These are phyloP conservation scores for Sequoiadendron giganteum DNA, from an alignment of 75 land plant species.

Conservation along the genomic window DNA sequence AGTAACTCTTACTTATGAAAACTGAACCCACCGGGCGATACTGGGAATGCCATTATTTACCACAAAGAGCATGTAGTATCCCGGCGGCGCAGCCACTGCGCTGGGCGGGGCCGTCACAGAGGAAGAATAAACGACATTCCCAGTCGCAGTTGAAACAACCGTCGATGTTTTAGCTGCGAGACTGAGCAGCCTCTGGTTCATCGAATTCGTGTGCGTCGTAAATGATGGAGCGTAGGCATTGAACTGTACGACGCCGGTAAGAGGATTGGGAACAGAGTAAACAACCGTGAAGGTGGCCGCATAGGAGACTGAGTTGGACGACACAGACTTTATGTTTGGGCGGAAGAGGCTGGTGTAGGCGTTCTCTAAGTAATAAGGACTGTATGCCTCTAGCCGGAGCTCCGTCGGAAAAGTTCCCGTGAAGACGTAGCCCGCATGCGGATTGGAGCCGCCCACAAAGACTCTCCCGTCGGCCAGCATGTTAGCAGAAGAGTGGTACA, in stretches of 20 bases:
- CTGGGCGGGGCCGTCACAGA: slow-evolving; percentile 21
- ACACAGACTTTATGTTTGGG: slow-evolving; percentile 4
- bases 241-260: not conserved
- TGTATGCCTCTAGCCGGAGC: slow-evolving; percentile 30
- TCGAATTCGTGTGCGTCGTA: no score
- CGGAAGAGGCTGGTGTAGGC: not conserved
- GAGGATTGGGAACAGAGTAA: not conserved
- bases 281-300: not conserved
- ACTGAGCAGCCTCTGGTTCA: no score
- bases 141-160: not conserved
- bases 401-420: slow-evolving; percentile 26
- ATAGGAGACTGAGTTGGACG: not conserved
- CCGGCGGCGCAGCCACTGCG: slow-evolving; percentile 17
- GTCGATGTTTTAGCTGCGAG: not conserved
- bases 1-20: not conserved
- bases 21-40: slow-evolving; percentile 22
- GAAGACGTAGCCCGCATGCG: slow-evolving; percentile 24
- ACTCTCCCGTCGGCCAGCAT: slow-evolving; percentile 24
- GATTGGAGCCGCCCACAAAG: slow-evolving; percentile 27
- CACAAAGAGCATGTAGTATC: slow-evolving; percentile 34
- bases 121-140: not conserved
- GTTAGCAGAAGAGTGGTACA: slow-evolving; percentile 32
- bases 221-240: not conserved
- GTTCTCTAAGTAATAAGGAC: slow-evolving; percentile 20
- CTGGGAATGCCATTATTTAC: slow-evolving; percentile 29